A percentile compares a stretch with the other conserved stretches of the same genome.
Evolutionary conservation across 2,329 filamentous ascomycete species (phyloP).

Genomic region (Alternaria novae-zelandiae): DNA sequence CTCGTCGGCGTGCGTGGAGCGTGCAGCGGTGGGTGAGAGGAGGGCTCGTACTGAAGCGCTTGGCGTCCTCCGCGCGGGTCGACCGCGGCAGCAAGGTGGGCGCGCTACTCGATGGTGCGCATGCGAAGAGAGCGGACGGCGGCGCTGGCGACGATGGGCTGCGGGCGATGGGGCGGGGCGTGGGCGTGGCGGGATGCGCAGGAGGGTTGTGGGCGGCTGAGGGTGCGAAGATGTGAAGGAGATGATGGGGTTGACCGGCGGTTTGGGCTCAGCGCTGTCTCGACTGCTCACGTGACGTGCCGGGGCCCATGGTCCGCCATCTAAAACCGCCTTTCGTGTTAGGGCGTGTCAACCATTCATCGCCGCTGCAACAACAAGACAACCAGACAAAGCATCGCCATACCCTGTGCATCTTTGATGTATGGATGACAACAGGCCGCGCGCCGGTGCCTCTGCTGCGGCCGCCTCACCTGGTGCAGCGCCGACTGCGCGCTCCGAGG

Average conservation of each 20-base stretch:
- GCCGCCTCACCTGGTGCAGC: slow-evolving; percentile 7
- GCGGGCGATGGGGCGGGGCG: slow-evolving; percentile 4
- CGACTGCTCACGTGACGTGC: slow-evolving; percentile 15
- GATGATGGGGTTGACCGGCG: slow-evolving; percentile 19
- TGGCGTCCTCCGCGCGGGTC: slow-evolving; percentile 38
- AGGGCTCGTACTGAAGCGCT: slow-evolving; percentile 34
- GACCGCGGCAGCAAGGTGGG: slow-evolving; percentile 38
- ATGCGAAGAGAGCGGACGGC: slow-evolving; percentile 30
- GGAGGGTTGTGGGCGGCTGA: slow-evolving; percentile 19
- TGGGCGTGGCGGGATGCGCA: slow-evolving; percentile 6
- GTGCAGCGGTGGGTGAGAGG: slow-evolving; percentile 24
- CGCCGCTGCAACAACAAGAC: background rate
- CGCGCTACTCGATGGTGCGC: slow-evolving; percentile 36
- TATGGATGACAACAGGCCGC: slow-evolving; percentile 42
- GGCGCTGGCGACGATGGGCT: slow-evolving; percentile 1
- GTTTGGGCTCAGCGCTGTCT: slow-evolving; percentile 21
- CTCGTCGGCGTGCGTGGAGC: slow-evolving; percentile 22
- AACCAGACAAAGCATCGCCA: too few relatives aligned
- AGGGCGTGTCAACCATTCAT: slow-evolving; percentile 10
- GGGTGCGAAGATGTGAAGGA: slow-evolving; percentile 18
- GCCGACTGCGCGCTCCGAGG: slow-evolving; percentile 4
- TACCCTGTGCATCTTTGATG: too few relatives aligned
- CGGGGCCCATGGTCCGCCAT: background rate
- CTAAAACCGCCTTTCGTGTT: slow-evolving; percentile 9
- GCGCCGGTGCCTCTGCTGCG: slow-evolving; percentile 15